Evolutionary conservation across 179 eudicot species (phyloP), one percentile per base, ranked within the genome.

Genomic region (Corrigiola litoralis): DNA sequence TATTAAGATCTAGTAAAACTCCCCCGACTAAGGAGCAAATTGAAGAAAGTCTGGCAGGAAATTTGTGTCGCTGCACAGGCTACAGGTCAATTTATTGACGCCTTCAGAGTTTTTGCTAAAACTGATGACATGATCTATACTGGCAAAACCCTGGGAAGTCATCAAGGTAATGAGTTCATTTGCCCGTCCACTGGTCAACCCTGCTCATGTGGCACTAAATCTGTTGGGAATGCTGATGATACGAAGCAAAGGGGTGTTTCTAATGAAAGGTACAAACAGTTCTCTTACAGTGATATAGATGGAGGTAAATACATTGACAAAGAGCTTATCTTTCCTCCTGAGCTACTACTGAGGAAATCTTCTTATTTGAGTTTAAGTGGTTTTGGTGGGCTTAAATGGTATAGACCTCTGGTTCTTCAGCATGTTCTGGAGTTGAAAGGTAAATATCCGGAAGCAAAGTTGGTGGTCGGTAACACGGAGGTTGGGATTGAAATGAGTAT

Each of bases 111-210:
- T 36, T 95, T 95, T 77, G 88, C 99, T 23, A 95, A 89, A 83
- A 91, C 88, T 33, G 71, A 91, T 72, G 86, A 95, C 75, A 56
- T 56, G 57, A 64, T 85, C 56, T 95, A 95, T 71, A 84, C 86
- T 20, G 72, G 71, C 38, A 71, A 72, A 68, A 69, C 77, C 61
- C 59, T 33, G 49, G 48, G 58, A 55, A 79, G 70, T 59, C 49
- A 42, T 48, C 51, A 60, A 42, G 79, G 66, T 24, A 74, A 81
- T 58, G 90, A 88, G 66, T 87, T 82, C 72, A 68, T 95, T 37
- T 95, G 99, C 79, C 99, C 99, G 45, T 88, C 97, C 38, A 91
- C 95, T 50, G 99, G 99, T 38, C 63, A 88, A 65, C 99, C 97
- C 21, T 95, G 99, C 77, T 92, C 95, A 18, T 95, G 99, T 69